These are phyloP conservation scores for Aphanomyces cochlioides DNA, from an alignment of 352 stramenopile genomes.

Conservation along the genomic window DNA sequence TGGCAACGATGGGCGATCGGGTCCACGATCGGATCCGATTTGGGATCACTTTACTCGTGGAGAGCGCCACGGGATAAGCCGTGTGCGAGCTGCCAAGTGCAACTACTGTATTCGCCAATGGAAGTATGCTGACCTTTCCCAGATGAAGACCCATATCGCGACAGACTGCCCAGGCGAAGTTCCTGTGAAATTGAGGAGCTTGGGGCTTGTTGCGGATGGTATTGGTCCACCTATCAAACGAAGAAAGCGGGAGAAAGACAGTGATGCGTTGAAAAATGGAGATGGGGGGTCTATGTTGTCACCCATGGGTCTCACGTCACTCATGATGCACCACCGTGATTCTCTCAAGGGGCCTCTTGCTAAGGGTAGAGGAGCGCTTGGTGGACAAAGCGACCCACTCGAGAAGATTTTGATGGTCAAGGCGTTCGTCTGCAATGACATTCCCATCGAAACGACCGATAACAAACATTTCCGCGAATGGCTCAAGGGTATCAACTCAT, in stretches of 20 bases:
- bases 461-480: conserved; percentile 31
- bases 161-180: conserved; percentile 29
- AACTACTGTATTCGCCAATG: conserved; percentile 29
- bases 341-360: conserved; percentile 3
- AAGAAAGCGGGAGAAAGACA: conserved; percentile 26
- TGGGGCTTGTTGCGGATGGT: conserved; percentile 25
- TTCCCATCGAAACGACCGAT: conserved; percentile 16
- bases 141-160: conserved; percentile 30
- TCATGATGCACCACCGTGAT: conserved; percentile 22
- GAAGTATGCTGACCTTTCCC: conserved; percentile 28
- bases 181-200: conserved; percentile 27
- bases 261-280: neutral
- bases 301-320: conserved; percentile 10
- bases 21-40: conserved; percentile 25
- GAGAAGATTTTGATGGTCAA: conserved; percentile 31
- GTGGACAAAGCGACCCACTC: conserved; percentile 11
- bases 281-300: conserved; percentile 17
- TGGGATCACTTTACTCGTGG: conserved; percentile 30
- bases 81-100: conserved; percentile 29
- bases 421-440: conserved; percentile 29
- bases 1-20: conserved; percentile 22
- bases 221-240: conserved; percentile 30
- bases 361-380: neutral
- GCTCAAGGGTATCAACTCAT: conserved; percentile 24
- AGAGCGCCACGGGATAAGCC: conserved; percentile 28